Base-by-base conservation (phyloP, 108 stramenopile species). In the Skeletonema marinoi region DNA sequence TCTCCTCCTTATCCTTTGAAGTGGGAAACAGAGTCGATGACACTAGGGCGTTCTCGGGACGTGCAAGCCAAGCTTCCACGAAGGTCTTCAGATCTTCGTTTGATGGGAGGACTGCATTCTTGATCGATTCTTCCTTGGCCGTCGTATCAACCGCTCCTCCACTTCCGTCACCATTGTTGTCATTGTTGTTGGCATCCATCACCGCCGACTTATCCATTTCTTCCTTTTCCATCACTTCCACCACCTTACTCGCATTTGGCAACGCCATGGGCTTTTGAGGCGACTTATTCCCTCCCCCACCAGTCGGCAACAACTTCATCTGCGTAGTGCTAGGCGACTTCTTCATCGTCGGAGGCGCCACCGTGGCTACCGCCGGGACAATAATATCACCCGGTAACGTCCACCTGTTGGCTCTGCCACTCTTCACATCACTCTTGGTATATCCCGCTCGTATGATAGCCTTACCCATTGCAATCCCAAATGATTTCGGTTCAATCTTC, bases 391-490 rank as follows among this genome's bases (percentile, higher is more conserved):
- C 21, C 14, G 73, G 73, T 39, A 66, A 44, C 32, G 17, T 31
- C 73, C 73, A 74, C 1, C 73, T 44, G 17, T 64, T 35, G 12
- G 73, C 73, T 35, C 73, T 66, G 4, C 73, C 73, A 32, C 65
- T 74, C 32, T 50, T 33, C 9, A 58, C 7, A 25, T 66, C 69
- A 65, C 65, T 64, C 32, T 72, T 77, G 3, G 35, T 65, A 17
- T 73, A 77, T 0, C 75, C 75, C 36, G 75, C 75, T 30, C 75
- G 16, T 14, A 65, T 16, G 5, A 77, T 63, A 9, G 75, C 75
- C 61, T 73, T 73, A 2, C 41, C 60, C 35, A 77, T 73, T 32
- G 62, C 65, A 71, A 73, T 77, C 31, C 63, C 65, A 63, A 73
- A 72, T 3, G 63, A 66, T 63, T 77, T 77, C 14, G 17, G 41